Evolutionary conservation across 495 filamentous ascomycete species (phyloP), one percentile per base, ranked within the genome.

Genomic region (Peziza echinospora): DNA sequence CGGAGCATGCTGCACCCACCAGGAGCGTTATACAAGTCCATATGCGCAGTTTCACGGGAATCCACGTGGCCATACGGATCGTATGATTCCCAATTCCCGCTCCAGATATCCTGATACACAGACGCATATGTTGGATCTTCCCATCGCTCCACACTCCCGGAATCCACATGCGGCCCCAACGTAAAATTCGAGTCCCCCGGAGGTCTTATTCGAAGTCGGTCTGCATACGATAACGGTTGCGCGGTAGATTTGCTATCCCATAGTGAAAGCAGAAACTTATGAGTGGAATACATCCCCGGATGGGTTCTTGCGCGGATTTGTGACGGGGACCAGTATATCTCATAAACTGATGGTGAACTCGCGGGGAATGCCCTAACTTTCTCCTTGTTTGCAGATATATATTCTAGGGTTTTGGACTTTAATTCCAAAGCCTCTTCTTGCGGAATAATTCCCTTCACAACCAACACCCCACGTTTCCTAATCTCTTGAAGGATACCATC

Each of bases 71-170:
- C 93, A 17, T 13, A 37, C 13, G 30, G 30, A 52, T 91, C 80
- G 53, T 80, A 87, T 3, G 71, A 59, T 53, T 91, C 84, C 85
- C 85, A 93, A 1, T 69, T 59, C 0, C 84, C 85, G 42, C 72
- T 59, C 43, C 80, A 78, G 30, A 93, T 73, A 37, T 72, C 65
- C 25, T 75, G 65, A 57, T 91, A 93, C 11, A 85, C 80, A 0
- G 63, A 60, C 1, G 73, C 73, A 54, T 93, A 93, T 39, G 82
- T 82, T 0, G 72, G 62, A 28, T 72, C 67, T 59, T 92, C 86
- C 85, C 86, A 93, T 11, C 86, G 71, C 58, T 93, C 85, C 10
- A 84, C 72, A 23, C 74, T 79, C 17, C 85, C 85, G 6, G 82
- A 80, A 53, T 93, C 85, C 8, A 85, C 65, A 56, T 93, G 85